These are phyloP conservation scores for Colletotrichum horii DNA, from an alignment of 2,329 filamentous ascomycete species.

Conservation along the genomic window DNA sequence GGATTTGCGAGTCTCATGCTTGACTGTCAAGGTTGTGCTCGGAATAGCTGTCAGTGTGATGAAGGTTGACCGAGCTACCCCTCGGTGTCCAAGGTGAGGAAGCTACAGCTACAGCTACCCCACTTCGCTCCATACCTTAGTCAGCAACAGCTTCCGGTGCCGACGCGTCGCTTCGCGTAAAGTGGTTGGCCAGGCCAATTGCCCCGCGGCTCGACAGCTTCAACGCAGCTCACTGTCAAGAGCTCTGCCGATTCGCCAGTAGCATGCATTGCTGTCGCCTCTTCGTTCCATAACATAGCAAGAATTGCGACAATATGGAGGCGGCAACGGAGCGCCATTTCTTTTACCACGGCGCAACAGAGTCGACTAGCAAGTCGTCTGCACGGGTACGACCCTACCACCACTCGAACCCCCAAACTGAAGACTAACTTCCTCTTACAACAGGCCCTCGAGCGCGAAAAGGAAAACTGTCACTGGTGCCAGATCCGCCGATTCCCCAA, in stretches of 20 bases:
- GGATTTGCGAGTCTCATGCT: not conserved
- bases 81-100: not conserved
- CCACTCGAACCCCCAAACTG: not conserved
- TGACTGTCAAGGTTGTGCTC: not conserved
- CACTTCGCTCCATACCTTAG: not conserved
- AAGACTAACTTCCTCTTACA: not conserved
- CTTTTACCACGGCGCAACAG: slow-evolving; percentile 46
- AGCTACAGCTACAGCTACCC: not conserved
- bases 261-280: not conserved
- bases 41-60: not conserved
- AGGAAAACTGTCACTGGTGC: slow-evolving; percentile 62
- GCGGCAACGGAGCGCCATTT: slow-evolving; percentile 52
- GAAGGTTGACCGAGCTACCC: not conserved
- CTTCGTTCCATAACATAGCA: not conserved
- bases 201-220: not conserved
- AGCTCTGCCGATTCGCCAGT: not conserved
- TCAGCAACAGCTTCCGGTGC: not conserved
- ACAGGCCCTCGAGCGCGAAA: slow-evolving; percentile 43
- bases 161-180: slow-evolving; percentile 9
- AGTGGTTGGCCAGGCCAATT: not conserved
- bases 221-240: not conserved
- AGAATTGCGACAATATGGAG: slow-evolving; percentile 43
- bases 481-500: slow-evolving; percentile 62
- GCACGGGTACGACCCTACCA: not conserved
- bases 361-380: not conserved